Evolutionary conservation across 306 rosid genomes (phyloP).

Genomic region (Carpinus viminea): DNA sequence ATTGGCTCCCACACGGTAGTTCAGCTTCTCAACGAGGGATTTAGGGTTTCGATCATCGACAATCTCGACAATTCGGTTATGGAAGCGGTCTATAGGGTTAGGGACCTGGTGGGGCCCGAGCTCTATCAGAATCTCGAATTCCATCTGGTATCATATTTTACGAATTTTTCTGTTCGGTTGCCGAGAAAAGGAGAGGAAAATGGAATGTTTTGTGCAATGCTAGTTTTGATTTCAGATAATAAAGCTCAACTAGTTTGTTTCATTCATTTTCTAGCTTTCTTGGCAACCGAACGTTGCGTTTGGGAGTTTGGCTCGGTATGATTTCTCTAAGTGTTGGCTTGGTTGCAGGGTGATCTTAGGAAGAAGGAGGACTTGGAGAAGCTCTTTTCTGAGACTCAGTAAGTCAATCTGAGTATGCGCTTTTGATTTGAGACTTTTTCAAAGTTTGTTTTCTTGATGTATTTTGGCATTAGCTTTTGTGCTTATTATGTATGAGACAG

Average conservation of each 20-base stretch:
- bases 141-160: constrained; percentile 39
- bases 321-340: neutral
- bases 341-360: constrained; percentile 71
- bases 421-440: neutral
- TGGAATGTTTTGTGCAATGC: neutral
- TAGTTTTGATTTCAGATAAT: constrained; percentile 2
- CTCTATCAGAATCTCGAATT: constrained; percentile 73
- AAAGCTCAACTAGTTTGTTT: neutral
- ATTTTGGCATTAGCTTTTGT: neutral
- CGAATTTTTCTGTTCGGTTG: neutral
- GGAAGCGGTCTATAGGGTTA: constrained; percentile 73
- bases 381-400: constrained; percentile 68
- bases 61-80: constrained; percentile 71
- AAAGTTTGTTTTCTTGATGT: neutral
- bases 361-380: constrained; percentile 75
- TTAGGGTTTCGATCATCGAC: constrained; percentile 59
- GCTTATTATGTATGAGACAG: constrained; percentile 36
- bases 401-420: neutral
- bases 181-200: neutral
- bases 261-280: neutral
- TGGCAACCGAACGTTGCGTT: neutral
- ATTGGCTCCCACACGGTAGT: constrained; percentile 88
- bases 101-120: constrained; percentile 69
- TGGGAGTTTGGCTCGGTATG: neutral
- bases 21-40: constrained; percentile 77